Percentiles rank a stretch among this genome's conserved stretches.
Conservation (phyloP, 495 filamentous ascomycete genomes). For the Trichoderma asperelloides region DNA sequence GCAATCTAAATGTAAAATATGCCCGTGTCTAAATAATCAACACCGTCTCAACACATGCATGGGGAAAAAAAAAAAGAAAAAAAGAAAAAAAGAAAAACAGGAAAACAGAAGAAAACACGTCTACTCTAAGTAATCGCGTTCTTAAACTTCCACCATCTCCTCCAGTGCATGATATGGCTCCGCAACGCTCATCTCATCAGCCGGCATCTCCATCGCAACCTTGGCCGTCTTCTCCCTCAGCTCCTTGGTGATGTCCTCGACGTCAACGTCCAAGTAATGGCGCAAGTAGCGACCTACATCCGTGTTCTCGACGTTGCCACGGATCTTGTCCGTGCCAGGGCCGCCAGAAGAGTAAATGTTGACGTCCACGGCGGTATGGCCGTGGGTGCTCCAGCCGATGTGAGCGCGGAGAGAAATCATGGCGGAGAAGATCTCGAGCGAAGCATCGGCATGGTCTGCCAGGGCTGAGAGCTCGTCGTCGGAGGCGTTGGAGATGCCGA, state of each 20-base stretch:
- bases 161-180: background rate
- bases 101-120: background rate
- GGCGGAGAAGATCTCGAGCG: constrained; percentile 60
- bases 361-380: constrained; percentile 83
- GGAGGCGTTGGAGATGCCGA: constrained; percentile 68
- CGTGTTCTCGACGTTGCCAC: constrained; percentile 91
- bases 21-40: background rate
- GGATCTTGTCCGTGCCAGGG: constrained; percentile 38
- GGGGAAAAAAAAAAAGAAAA: too few species aligned
- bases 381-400: constrained; percentile 87
- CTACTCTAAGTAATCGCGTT: too few species aligned
- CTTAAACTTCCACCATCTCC: background rate
- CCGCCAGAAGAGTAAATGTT: constrained; percentile 74
- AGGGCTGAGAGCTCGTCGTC: constrained; percentile 62
- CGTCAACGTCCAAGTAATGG: constrained; percentile 70
- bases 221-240: constrained; percentile 50
- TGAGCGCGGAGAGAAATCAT: constrained; percentile 82
- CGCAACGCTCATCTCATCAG: background rate
- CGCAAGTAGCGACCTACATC: constrained; percentile 76
- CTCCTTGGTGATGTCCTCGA: constrained; percentile 64
- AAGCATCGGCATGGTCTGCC: constrained; percentile 40
- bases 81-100: background rate
- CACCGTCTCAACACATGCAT: background rate
- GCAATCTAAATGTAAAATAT: too few species aligned
- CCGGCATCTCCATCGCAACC: background rate